Evolutionary conservation across 352 stramenopile genomes (phyloP), one percentile per base, ranked within the genome.

Genomic region (Vaucheria bursata): DNA sequence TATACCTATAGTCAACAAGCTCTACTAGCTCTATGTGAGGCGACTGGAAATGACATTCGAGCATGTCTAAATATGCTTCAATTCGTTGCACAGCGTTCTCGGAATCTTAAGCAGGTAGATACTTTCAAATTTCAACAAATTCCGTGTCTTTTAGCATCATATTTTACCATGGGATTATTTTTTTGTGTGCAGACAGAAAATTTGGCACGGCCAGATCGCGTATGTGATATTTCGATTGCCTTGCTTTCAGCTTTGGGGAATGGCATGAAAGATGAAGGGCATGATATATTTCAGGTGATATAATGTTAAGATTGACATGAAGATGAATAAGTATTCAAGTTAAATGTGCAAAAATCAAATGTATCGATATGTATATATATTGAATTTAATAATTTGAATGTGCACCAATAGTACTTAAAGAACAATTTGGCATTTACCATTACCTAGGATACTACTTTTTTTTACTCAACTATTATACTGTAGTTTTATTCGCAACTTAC

Each of bases 31-130:
- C 73, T 79, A 0, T 79, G 70, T 73, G 73, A 79, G 68, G 31
- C 35, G 68, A 35, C 73, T 1, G 70, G 74, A 66, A 73, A 71
- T 89, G 74, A 81, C 82, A 93, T 98, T 29, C 91, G 95, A 70
- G 95, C 93, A 67, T 97, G 92, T 71, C 86, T 99, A 6, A 97
- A 98, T 80, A 94, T 91, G 1, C 86, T 99, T 1, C 95, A 99
- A 85, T 97, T 98, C 83, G 91, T 96, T 68, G 81, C 84, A 32
- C 12, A 49, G 1, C 89, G 85, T 67, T 86, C 86, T 0, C 85
- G 89, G 73, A 87, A 80, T 6, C 79, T 79, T 31, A 75, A 78
- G 39, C 74, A 85, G n/a, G n/a, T n/a, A n/a, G n/a, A n/a, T n/a
- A n/a, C n/a, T n/a, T n/a, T n/a, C n/a, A n/a, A n/a, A n/a, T n/a